Percentiles rank a stretch among this genome's conserved stretches.
Conservation (phyloP, 2,329 filamentous ascomycete species). For the Alternaria sp. region DNA sequence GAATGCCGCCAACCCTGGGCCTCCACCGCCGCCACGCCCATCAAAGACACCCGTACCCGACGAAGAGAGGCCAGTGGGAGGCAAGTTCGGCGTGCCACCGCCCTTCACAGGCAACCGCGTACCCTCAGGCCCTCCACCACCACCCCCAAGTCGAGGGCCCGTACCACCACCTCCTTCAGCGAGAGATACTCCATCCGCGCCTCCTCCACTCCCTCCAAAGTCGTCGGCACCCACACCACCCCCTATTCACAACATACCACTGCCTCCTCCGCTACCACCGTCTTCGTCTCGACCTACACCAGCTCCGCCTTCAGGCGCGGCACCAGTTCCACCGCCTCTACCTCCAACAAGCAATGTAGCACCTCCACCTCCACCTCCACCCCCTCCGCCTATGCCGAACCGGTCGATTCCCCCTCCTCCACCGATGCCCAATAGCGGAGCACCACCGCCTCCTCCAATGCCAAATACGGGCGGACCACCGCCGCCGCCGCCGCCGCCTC, state of each 20-base stretch:
- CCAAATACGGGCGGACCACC: slow-evolving; percentile 22
- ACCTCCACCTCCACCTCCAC: slow-evolving; percentile 38
- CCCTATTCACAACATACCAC: slow-evolving; percentile 58
- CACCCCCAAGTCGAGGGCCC: slow-evolving; percentile 74
- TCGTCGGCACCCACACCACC: slow-evolving; percentile 64
- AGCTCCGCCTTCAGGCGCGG: slow-evolving; percentile 34
- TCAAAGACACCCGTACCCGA: slow-evolving; percentile 69
- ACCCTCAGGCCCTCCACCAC: slow-evolving; percentile 73
- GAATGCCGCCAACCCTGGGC: slow-evolving; percentile 63
- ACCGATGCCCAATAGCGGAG: slow-evolving; percentile 21
- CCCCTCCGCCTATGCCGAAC: slow-evolving; percentile 21
- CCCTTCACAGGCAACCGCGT: slow-evolving; percentile 73
- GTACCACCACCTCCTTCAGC: slow-evolving; percentile 66
- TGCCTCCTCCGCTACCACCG: slow-evolving; percentile 36
- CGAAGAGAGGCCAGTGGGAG: slow-evolving; percentile 60
- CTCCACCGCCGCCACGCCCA: slow-evolving; percentile 69
- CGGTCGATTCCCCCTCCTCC: slow-evolving; percentile 7
- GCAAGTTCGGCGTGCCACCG: slow-evolving; percentile 79
- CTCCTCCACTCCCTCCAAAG: slow-evolving; percentile 52
- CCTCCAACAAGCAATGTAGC: slow-evolving; percentile 38
- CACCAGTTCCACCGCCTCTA: slow-evolving; percentile 44
- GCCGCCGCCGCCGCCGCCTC: slow-evolving; percentile 49
- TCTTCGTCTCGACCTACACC: slow-evolving; percentile 43
- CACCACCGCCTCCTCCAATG: slow-evolving; percentile 34
- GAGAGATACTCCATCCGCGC: slow-evolving; percentile 52